Base-by-base conservation (phyloP, 805 yeast genomes). In the Wickerhamiella sergipiensis region DNA sequence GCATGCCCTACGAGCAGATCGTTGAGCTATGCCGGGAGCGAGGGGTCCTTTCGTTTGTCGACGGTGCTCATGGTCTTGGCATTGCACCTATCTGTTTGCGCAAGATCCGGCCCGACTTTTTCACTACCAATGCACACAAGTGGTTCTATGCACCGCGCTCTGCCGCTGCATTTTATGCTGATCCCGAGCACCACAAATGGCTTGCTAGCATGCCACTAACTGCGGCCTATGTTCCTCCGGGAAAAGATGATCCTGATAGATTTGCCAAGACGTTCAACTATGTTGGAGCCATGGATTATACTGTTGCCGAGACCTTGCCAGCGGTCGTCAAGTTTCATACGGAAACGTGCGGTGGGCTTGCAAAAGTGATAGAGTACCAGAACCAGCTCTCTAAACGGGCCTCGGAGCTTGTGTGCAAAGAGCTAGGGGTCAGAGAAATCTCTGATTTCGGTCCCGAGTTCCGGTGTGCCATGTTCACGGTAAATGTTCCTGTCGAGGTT, bases 41-140 rank as follows among this genome's bases (percentile, higher is more conserved):
- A 47, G 63, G 65, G 15, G 75, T 77, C 5, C 53, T 79, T 45
- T 76, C 84, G 3, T 64, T 80, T 43, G 72, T 83, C 24, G 90
- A 83, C 61, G 90, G 83, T 13, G 90, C 89, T 6, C 90, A 83
- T 60, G 75, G 78, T 1, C 69, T 78, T 36, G 90, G 90, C 0
- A 50, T 62, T 23, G 43, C 58, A 2, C 62, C 61, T 2, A 50
- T 66, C 17, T 51, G 57, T 23, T 45, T 67, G 48, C 46, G 55
- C 8, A 18, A 47, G 1, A 54, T 60, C 2, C 64, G 72, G 50
- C 85, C 87, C 0, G 87, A 81, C 58, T 83, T 80, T 60, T 75
- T 71, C 60, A 69, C 74, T 21, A 65, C 81, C 21, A 83, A 83
- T 59, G 65, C 81, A 18, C 89, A 83, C 68, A 83, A 83, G 60